A percentile compares a stretch with the other conserved stretches of the same genome.
phyloP scores from a whole-genome alignment of 2,329 filamentous ascomycete species.

The Curvularia spicifera region DNA sequence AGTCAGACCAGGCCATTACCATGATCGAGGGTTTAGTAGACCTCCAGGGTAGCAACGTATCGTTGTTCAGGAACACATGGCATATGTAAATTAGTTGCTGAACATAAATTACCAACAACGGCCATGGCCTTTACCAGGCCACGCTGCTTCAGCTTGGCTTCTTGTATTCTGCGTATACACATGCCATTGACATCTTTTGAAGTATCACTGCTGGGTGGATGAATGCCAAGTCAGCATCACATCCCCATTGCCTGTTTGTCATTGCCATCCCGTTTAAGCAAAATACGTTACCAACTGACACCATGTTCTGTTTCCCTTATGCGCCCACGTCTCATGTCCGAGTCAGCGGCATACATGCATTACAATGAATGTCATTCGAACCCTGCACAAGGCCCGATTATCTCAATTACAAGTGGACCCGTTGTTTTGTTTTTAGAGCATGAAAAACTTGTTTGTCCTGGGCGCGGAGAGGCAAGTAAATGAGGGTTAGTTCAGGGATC shows the following conservation, averaged over 20 bases:
- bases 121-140: not conserved
- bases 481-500: not conserved
- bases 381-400: not conserved
- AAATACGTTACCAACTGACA: too few relatives aligned
- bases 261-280: too few relatives aligned
- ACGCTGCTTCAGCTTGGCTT: not conserved
- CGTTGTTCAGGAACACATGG: not conserved
- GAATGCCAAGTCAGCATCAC: not conserved
- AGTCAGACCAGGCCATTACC: not conserved
- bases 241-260: not conserved
- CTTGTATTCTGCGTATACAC: too few relatives aligned
- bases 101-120: not conserved
- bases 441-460: not conserved
- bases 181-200: too few relatives aligned
- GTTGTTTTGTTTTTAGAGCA: slow-evolving; percentile 3
- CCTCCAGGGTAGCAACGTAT: not conserved
- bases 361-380: not conserved
- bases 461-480: not conserved
- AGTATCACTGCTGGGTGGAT: too few relatives aligned
- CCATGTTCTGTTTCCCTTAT: not conserved
- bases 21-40: not conserved
- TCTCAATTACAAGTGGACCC: not conserved
- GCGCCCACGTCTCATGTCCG: not conserved
- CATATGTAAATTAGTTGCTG: not conserved
- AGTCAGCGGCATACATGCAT: not conserved